Base-by-base conservation (phyloP, 768 basidiomycete species). In the Leccinum longicurvipes region DNA sequence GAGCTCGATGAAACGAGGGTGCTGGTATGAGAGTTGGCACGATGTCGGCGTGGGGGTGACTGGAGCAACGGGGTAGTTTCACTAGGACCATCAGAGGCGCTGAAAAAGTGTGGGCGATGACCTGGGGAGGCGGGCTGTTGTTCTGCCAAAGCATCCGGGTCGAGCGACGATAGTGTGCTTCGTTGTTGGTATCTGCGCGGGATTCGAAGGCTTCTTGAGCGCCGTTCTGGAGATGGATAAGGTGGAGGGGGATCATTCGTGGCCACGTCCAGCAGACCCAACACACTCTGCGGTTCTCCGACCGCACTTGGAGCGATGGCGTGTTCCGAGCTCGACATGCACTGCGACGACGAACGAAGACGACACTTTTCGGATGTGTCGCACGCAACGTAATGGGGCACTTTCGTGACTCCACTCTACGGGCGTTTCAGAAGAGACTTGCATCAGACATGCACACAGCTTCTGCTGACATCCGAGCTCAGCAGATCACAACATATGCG, bases 181-280 rank as follows among this genome's bases (percentile, higher is more conserved):
- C 70, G 68, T 55, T 67, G 70, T 51, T 71, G 36, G 36, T 67
- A 61, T 54, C 69, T 70, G 55, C 66, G 72, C 6, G 61, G 58
- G 47, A 62, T 47, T 24, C 72, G 73, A 50, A 66, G 60, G 45
- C 72, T 56, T 51, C 77, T 71, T 7, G 70, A 53, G 34, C 80
- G 79, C 21, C 82, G 74, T 56, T 77, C 67, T 31, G 69, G 72
- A 1, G 77, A 74, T 19, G 86, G 87, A 68, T 89, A 89, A 2
- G 87, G 87, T 0, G 87, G 87, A 10, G 87, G 87, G 3, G 87
- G 87, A 60, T 89, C 87, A 10, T 70, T 54, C 6, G 55, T 53
- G 2, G 62, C 47, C 1, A 42, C 44, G 19, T 62, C 64, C 25
- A 60, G 48, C 0, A 60, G 51, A 39, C 57, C 55, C 14, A 61